Evolutionary conservation across 768 basidiomycete species (phyloP), one percentile per base, ranked within the genome.

Genomic region (Tulasnella sp.): DNA sequence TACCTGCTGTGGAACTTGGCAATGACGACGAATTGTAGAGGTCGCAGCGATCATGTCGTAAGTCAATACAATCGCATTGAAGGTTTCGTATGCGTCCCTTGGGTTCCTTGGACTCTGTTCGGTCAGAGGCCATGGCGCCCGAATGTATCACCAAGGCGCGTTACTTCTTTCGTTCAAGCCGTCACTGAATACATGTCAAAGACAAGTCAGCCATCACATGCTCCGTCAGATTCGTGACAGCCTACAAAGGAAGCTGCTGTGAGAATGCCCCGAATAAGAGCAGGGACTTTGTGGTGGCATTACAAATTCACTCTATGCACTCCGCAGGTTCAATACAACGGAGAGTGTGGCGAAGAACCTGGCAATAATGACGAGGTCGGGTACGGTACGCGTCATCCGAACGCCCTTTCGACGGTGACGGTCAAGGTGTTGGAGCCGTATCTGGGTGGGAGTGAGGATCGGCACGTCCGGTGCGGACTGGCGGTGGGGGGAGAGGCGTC

Each of bases 341-440:
- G 57, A 61, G 57, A 61, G 57, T 61, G 57, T 61, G 57, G 57
- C 57, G 57, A 61, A 61, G 57, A 61, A 61, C 57, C n/a, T 61
- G 57, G 57, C 57, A 23, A 29, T 61, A 61, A 61, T 61, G 57
- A 61, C 20, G 29, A n/a, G 57, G 23, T 61, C 57, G 57, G 57
- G 29, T 61, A 29, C 57, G 57, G 57, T 61, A 61, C 57, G 57
- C 57, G n/a, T 61, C 57, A 61, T 61, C 57, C 57, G 57, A 61
- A 61, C 29, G 29, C 29, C n/a, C n/a, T 29, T 29, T 55, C 20
- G 51, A 55, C 57, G 57, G 9, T 26, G 57, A 61, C 57, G 29
- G 57, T 61, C n/a, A 29, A 26, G 57, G 23, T 23, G 57, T 23
- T 29, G 57, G 29, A 29, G 57, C 16, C n/a, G 57, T 61, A 61